phyloP scores from a whole-genome alignment of 805 yeast species.

The Spathaspora arborariae region DNA sequence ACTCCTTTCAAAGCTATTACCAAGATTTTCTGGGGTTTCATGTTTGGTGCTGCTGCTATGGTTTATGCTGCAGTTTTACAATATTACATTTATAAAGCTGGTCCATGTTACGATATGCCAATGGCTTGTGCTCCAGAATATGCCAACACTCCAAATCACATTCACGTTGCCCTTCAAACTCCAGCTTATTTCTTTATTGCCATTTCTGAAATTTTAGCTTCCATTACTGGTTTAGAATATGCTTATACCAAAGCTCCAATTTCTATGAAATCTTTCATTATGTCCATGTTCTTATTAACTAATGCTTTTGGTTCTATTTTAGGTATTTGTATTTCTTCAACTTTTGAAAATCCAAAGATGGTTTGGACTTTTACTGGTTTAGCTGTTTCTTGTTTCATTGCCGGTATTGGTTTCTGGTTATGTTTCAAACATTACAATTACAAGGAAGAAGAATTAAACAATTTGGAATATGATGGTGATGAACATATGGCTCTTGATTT shows the following conservation, averaged over 20 bases:
- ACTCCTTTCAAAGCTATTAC: constrained; percentile 67
- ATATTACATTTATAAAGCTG: constrained; percentile 61
- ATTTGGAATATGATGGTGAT: constrained; percentile 36
- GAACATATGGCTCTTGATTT: constrained; percentile 8
- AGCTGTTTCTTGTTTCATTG: constrained; percentile 53
- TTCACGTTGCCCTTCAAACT: constrained; percentile 69
- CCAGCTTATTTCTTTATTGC: constrained; percentile 74
- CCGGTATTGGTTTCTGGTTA: constrained; percentile 62
- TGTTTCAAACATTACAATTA: constrained; percentile 52
- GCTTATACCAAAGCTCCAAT: constrained; percentile 82
- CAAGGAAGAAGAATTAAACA: constrained; percentile 56
- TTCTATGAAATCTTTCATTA: constrained; percentile 60
- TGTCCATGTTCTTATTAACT: constrained; percentile 63
- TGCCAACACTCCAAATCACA: constrained; percentile 44
- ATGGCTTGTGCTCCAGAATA: constrained; percentile 44
- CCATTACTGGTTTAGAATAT: constrained; percentile 77
- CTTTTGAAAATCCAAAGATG: constrained; percentile 64
- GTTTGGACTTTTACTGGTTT: constrained; percentile 67
- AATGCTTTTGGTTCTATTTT: constrained; percentile 76
- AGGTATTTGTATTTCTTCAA: constrained; percentile 68
- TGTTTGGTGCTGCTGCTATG: constrained; percentile 63
- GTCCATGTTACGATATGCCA: constrained; percentile 71
- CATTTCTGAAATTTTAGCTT: constrained; percentile 72
- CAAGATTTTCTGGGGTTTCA: constrained; percentile 67
- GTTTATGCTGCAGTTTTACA: constrained; percentile 75